Conservation (phyloP, 345 rosid species). For the Boechera stricta region DNA sequence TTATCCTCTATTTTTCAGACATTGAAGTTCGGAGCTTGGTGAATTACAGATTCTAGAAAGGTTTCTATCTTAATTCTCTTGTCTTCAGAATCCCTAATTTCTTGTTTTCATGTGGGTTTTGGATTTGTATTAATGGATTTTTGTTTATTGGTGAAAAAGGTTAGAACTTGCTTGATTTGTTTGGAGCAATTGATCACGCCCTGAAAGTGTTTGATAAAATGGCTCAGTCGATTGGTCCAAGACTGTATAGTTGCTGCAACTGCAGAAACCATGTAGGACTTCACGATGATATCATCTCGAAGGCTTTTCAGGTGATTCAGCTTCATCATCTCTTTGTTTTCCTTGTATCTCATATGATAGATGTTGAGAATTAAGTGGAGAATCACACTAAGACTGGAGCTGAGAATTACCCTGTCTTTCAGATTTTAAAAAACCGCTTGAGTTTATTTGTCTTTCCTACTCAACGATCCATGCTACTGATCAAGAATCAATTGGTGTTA, state of each 20-base stretch:
- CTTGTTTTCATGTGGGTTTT: slow-evolving; percentile 13
- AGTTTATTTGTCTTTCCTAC: slow-evolving; percentile 1
- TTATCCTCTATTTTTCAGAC: slow-evolving; percentile 37
- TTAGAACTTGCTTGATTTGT: slow-evolving; percentile 26
- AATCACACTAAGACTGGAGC: slow-evolving; percentile 17
- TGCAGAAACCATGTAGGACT: slow-evolving; percentile 85
- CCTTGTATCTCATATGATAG: neutral
- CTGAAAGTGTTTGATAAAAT: slow-evolving; percentile 48
- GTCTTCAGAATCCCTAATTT: slow-evolving; percentile 10
- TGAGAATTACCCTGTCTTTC: slow-evolving; percentile 3
- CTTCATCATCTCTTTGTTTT: slow-evolving; percentile 18
- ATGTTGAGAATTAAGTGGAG: neutral
- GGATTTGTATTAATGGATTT: neutral
- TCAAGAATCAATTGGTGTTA: slow-evolving; percentile 11
- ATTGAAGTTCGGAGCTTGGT: slow-evolving; percentile 29
- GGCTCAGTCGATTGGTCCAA: slow-evolving; percentile 76
- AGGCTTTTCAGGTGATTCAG: slow-evolving; percentile 85
- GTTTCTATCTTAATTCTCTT: slow-evolving; percentile 24
- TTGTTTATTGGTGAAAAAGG: slow-evolving; percentile 29
- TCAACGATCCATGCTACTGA: neutral
- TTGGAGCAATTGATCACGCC: slow-evolving; percentile 37
- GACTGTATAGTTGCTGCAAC: slow-evolving; percentile 85
- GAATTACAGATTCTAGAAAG: slow-evolving; percentile 23
- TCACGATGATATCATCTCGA: slow-evolving; percentile 90
- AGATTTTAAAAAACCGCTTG: slow-evolving; percentile 10